These are phyloP conservation scores for Fusarium keratoplasticum DNA, from an alignment of 2,329 filamentous ascomycete species.

Conservation along the genomic window DNA sequence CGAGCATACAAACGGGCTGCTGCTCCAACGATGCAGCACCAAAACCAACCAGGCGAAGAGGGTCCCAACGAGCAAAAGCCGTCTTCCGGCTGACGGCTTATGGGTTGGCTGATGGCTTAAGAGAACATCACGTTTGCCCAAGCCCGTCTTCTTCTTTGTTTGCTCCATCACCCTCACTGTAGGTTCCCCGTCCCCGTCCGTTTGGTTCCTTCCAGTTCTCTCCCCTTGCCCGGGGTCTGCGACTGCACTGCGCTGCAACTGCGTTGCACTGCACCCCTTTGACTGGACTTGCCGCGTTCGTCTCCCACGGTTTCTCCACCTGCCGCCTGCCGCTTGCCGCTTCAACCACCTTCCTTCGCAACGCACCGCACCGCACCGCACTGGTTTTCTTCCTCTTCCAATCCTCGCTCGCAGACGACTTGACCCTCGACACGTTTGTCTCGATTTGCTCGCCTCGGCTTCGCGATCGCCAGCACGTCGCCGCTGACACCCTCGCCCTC, in stretches of 20 bases:
- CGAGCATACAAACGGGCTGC: neutral
- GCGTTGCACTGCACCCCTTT: neutral
- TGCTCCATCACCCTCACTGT: neutral
- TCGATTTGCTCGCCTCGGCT: slow-evolving; percentile 3
- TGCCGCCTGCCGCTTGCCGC: neutral
- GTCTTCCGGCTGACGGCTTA: slow-evolving; percentile 26
- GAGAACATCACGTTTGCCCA: neutral
- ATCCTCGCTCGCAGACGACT: neutral
- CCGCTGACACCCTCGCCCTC: neutral
- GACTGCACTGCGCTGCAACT: neutral
- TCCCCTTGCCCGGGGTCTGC: slow-evolving; percentile 1
- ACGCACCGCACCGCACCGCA: neutral
- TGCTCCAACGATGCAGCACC: slow-evolving; percentile 5
- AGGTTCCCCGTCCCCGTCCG: neutral
- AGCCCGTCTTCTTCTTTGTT: slow-evolving; percentile 14
- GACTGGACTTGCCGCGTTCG: slow-evolving; percentile 2
- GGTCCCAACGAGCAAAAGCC: slow-evolving; percentile 10
- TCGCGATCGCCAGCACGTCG: slow-evolving; percentile 13
- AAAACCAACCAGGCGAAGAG: slow-evolving; percentile 1
- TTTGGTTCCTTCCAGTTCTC: neutral
- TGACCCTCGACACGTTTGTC: neutral
- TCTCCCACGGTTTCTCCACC: slow-evolving; percentile 29
- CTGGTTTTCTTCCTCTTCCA: neutral
- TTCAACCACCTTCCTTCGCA: slow-evolving; percentile 17
- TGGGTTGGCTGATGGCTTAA: neutral